phyloP scores from a whole-genome alignment of 164 flowering plant species.

The Cinnamomum micranthum region DNA sequence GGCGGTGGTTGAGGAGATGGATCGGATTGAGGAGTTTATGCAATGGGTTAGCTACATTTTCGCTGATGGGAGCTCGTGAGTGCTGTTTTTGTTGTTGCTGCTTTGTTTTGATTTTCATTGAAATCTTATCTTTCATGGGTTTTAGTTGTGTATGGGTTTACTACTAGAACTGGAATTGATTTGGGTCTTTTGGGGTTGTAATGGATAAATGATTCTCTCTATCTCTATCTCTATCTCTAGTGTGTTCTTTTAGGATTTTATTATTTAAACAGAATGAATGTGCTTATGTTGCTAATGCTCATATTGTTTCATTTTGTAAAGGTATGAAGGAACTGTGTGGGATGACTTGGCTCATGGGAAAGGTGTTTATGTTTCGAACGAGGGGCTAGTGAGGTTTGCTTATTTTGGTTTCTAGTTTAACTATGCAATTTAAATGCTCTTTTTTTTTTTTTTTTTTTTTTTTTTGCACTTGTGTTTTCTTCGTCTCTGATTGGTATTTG shows the following conservation, averaged over 20 bases:
- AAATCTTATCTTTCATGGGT: neutral
- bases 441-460: too few species aligned
- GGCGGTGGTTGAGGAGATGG: constrained; percentile 72
- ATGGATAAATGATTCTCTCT: neutral
- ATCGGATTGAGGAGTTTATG: constrained; percentile 90
- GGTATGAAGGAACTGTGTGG: constrained; percentile 98
- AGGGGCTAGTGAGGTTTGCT: constrained; percentile 78
- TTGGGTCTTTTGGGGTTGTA: neutral
- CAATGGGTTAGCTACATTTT: constrained; percentile 91
- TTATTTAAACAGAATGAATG: neutral
- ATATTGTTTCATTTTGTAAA: constrained; percentile 15
- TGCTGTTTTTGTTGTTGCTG: constrained; percentile 5
- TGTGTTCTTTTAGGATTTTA: too few species aligned
- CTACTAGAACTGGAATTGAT: neutral
- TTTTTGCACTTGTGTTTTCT: too few species aligned
- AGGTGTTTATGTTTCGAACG: constrained; percentile 78
- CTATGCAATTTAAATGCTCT: too few species aligned
- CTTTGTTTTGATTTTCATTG: neutral
- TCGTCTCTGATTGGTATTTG: too few species aligned
- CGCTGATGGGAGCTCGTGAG: constrained; percentile 84
- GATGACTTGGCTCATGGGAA: constrained; percentile 96
- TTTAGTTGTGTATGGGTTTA: neutral
- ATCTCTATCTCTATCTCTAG: neutral
- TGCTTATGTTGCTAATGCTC: neutral
- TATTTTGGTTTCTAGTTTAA: neutral